phyloP scores from a whole-genome alignment of 2,329 filamentous ascomycete genomes.

The Metarhizium guizhouense region DNA sequence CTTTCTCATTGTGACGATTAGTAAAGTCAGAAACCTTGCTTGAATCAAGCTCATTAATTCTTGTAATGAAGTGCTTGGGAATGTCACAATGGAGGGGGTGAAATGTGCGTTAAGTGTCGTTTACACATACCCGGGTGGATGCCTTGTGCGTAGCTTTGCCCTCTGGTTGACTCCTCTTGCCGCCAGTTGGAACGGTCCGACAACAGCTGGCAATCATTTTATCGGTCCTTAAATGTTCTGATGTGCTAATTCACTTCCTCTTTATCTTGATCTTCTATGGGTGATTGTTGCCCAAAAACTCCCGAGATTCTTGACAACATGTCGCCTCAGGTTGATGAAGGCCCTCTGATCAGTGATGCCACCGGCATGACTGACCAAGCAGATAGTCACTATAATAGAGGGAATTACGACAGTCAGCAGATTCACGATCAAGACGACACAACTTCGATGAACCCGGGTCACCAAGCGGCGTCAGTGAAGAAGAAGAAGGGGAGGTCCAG shows the following conservation, averaged over 20 bases:
- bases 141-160: not conserved
- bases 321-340: not conserved
- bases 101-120: not conserved
- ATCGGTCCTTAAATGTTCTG: not conserved
- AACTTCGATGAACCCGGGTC: not conserved
- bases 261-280: not conserved
- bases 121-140: not conserved
- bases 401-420: not conserved
- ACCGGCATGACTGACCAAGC: not conserved
- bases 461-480: not conserved
- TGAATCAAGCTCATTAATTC: not conserved
- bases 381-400: not conserved
- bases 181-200: not conserved
- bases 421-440: not conserved
- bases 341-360: not conserved
- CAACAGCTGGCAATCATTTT: not conserved
- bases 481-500: slow-evolving; percentile 14
- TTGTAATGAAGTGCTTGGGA: not conserved
- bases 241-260: not conserved
- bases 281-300: not conserved
- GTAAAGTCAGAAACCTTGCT: not conserved
- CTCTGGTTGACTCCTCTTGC: not conserved
- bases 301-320: not conserved
- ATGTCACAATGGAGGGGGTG: not conserved
- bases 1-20: too few relatives aligned